A percentile compares a stretch with the other conserved stretches of the same genome.
Conservation (phyloP, 129 eudicot species). For the Helichrysum umbraculigerum region DNA sequence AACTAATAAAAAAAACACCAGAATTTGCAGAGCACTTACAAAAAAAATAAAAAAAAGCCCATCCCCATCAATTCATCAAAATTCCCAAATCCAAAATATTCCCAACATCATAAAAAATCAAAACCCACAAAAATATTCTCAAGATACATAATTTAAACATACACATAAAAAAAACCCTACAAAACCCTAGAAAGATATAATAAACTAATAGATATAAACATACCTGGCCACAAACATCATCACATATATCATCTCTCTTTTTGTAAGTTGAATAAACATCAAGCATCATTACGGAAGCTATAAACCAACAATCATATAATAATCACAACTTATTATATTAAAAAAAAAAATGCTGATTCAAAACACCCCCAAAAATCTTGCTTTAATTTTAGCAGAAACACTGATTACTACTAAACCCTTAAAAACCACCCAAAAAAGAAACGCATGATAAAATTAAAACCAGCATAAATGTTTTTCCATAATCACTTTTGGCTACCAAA, state of each 20-base stretch:
- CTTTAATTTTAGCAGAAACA: neutral
- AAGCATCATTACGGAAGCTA: conserved; percentile 31
- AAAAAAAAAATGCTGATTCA: conserved; percentile 12
- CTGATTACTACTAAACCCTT: neutral
- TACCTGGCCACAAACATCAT: conserved; percentile 64
- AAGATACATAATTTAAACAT: neutral
- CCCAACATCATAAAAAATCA: neutral
- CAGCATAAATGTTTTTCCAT: conserved; percentile 4
- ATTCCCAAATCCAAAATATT: neutral
- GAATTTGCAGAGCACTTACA: too few relatives aligned
- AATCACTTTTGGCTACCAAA: conserved; percentile 8
- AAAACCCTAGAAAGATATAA: conserved; percentile 2
- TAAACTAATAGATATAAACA: conserved; percentile 14
- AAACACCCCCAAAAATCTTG: neutral
- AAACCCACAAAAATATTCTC: conserved; percentile 5
- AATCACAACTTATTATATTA: conserved; percentile 3
- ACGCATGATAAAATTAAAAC: neutral
- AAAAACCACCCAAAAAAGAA: too few relatives aligned
- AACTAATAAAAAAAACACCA: neutral
- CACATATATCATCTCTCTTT: conserved; percentile 68
- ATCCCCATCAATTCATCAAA: conserved; percentile 20
- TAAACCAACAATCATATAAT: neutral
- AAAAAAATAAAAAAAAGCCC: conserved; percentile 1
- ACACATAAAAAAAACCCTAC: neutral
- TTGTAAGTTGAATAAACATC: conserved; percentile 60